Evolutionary conservation across 2,329 filamentous ascomycete genomes (phyloP).

Genomic region (Xylaria sp.): DNA sequence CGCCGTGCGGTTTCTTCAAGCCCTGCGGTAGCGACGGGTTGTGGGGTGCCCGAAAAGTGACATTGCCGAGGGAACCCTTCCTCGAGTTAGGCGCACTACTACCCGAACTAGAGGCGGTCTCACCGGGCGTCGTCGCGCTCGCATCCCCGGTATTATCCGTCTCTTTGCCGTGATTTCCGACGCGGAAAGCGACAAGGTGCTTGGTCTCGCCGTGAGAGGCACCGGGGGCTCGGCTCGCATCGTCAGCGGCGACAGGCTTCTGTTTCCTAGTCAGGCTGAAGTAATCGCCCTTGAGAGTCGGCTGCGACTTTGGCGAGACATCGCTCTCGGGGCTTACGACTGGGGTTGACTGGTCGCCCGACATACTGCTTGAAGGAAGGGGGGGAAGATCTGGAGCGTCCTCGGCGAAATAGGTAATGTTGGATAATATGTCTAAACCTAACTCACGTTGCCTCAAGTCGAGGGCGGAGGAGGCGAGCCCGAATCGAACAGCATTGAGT

Average conservation of each 20-base stretch:
- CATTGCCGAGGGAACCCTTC: slow-evolving; percentile 61
- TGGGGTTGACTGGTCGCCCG: slow-evolving; percentile 39
- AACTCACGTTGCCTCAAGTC: slow-evolving; percentile 55
- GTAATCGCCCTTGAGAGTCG: slow-evolving; percentile 45
- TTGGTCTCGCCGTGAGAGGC: slow-evolving; percentile 32
- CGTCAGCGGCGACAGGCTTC: slow-evolving; percentile 21
- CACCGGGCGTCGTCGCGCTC: slow-evolving; percentile 51
- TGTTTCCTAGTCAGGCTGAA: slow-evolving; percentile 43
- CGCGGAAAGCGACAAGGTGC: slow-evolving; percentile 31
- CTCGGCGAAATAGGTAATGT: slow-evolving; percentile 27
- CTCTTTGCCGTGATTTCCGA: slow-evolving; percentile 42
- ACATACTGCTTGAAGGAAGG: slow-evolving; percentile 43
- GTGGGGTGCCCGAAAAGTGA: slow-evolving; percentile 58
- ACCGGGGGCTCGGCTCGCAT: slow-evolving; percentile 30
- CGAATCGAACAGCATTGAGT: slow-evolving; percentile 52
- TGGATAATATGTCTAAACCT: slow-evolving; percentile 48
- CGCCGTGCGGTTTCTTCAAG: slow-evolving; percentile 57
- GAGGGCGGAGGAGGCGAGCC: slow-evolving; percentile 58
- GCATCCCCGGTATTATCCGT: slow-evolving; percentile 47
- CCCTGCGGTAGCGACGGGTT: slow-evolving; percentile 62
- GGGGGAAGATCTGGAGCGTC: slow-evolving; percentile 18
- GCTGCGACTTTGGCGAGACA: slow-evolving; percentile 46
- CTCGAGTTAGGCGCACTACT: slow-evolving; percentile 52
- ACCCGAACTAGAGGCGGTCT: slow-evolving; percentile 52
- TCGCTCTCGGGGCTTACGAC: slow-evolving; percentile 45